Evolutionary conservation across 83 land plant genomes (phyloP), one percentile per base, ranked within the genome.

Genomic region (Diphasiastrum complanatum): DNA sequence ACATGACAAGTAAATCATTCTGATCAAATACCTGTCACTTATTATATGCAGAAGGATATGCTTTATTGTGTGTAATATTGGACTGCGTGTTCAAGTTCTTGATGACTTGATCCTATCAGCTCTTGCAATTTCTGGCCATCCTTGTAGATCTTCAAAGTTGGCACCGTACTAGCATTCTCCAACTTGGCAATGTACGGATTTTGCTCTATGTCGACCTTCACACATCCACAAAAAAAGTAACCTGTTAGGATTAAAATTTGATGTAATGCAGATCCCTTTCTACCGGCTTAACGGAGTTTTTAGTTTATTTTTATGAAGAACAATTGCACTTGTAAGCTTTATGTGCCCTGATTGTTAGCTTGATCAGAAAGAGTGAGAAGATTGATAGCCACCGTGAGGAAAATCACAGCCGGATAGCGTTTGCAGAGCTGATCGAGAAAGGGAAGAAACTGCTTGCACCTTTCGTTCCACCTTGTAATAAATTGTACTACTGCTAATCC

Each of bases 91-190:
- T 68, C 71, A 27, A 68, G 34, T 33, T n/a, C 28, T 2, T 68
- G 71, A 4, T 59, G 68, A 40, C 27, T 60, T 60, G 71, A 54
- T 2, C 68, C 67, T 22, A 68, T 29, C 6, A 68, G 43, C 47
- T 68, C 71, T 27, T 61, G 45, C 0, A 68, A 52, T 48, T 47
- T 68, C 24, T 19, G 29, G 30, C 71, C 71, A 45, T 68, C 61
- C 68, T 68, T 68, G 67, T 68, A 68, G 33, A 68, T 45, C 68
- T 68, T 68, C 68, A 68, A 61, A 26, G 71, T 61, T 1, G 71
- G 71, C 22, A 68, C 68, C 18, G 43, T 41, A 22, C 45, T 50
- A 27, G 61, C 71, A 47, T 12, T 25, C 41, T 68, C 71, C 3
- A 55, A 47, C 54, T 61, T 68, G 30, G 71, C 69, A 51, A 68